These are phyloP conservation scores for Scenedesmus sp. DNA, from an alignment of 163 green algal species.

Conservation along the genomic window DNA sequence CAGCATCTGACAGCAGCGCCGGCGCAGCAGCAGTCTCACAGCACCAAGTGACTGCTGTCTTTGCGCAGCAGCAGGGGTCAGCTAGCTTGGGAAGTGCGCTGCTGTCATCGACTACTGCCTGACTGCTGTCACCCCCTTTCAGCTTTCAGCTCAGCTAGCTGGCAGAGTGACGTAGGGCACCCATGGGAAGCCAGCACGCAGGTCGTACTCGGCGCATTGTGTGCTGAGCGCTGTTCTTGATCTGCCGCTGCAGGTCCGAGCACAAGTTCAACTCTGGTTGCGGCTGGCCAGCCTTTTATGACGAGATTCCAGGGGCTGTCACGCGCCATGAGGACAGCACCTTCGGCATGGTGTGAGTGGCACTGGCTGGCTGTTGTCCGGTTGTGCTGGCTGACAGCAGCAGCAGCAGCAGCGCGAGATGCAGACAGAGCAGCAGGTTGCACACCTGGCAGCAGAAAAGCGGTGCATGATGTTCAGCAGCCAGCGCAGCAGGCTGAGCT, in stretches of 20 bases:
- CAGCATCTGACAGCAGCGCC: too few species aligned
- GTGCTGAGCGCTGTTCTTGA: background rate
- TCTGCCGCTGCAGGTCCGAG: constrained; percentile 67
- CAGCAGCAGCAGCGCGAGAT: background rate
- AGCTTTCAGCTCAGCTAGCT: too few species aligned
- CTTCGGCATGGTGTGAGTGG: constrained; percentile 71
- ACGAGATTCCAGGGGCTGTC: constrained; percentile 72
- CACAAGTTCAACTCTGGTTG: constrained; percentile 91
- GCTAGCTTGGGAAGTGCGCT: too few species aligned
- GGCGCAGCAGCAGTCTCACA: too few species aligned
- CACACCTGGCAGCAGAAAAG: background rate
- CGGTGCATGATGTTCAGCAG: background rate
- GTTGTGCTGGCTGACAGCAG: background rate
- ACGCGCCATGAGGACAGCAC: constrained; percentile 70
- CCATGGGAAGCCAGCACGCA: too few species aligned
- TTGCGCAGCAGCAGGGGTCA: too few species aligned
- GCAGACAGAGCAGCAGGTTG: too few species aligned
- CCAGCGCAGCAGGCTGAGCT: too few species aligned
- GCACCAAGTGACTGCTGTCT: too few species aligned
- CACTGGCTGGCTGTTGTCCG: background rate
- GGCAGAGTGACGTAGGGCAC: too few species aligned
- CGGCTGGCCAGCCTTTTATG: constrained; percentile 90
- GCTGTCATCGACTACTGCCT: too few species aligned
- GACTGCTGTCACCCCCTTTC: too few species aligned
- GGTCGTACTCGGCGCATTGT: background rate